A percentile compares a stretch with the other conserved stretches of the same genome.
Evolutionary conservation across 2,329 filamentous ascomycete genomes (phyloP).

Genomic region (Dendrostoma leiphaemia): DNA sequence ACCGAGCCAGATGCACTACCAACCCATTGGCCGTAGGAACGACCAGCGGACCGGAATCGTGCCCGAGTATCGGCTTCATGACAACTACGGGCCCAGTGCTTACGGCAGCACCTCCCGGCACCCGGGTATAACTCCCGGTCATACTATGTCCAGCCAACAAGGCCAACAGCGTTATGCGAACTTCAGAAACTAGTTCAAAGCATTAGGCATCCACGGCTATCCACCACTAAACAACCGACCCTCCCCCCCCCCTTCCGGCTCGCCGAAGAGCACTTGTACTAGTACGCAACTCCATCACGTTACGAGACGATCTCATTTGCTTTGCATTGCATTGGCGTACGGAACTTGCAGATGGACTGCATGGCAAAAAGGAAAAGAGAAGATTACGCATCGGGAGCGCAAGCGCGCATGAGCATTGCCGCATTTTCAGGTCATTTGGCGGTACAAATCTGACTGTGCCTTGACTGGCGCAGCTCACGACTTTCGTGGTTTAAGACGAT

Average conservation of each 20-base stretch:
- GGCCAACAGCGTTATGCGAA: slow-evolving; percentile 9
- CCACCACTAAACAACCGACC: not conserved
- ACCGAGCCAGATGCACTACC: slow-evolving; percentile 79
- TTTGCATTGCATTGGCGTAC: not conserved
- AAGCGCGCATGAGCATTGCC: not conserved
- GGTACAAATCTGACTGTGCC: not conserved
- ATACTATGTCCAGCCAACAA: slow-evolving; percentile 10
- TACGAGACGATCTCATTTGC: not conserved
- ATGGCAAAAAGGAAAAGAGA: not conserved
- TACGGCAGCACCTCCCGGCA: slow-evolving; percentile 9
- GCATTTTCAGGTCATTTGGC: not conserved
- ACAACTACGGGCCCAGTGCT: not conserved
- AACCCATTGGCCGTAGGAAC: slow-evolving; percentile 68
- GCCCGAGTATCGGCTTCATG: slow-evolving; percentile 51
- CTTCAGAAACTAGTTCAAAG: slow-evolving; percentile 10
- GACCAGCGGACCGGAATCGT: slow-evolving; percentile 70
- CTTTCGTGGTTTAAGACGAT: too few species aligned
- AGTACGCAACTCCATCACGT: not conserved
- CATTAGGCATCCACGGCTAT: not conserved
- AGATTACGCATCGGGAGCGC: not conserved
- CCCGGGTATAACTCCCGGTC: slow-evolving; percentile 1
- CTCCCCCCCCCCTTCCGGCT: not conserved
- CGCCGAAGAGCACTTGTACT: not conserved
- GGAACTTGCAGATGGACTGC: not conserved
- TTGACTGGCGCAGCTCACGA: not conserved